Evolutionary conservation across 179 eudicot genomes (phyloP).

Genomic region (Gypsophila paniculata): DNA sequence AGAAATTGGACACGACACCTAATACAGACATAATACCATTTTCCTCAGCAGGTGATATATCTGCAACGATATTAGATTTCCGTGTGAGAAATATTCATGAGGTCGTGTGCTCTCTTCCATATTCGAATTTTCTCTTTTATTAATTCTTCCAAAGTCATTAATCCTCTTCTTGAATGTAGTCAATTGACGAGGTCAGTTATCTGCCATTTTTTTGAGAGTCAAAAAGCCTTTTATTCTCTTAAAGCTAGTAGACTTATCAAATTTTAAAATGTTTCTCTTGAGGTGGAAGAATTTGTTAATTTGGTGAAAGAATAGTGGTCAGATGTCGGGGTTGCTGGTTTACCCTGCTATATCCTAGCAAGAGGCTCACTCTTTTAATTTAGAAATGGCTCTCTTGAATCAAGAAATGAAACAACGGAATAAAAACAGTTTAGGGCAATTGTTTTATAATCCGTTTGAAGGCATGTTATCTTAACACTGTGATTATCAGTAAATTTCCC

Average conservation of each 20-base stretch:
- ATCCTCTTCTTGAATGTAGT: too few species aligned
- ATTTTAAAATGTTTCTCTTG: conserved; percentile 3
- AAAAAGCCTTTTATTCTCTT: neutral
- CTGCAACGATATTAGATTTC: neutral
- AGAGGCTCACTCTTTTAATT: neutral
- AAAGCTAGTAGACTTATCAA: neutral
- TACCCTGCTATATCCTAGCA: neutral
- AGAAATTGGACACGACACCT: too few species aligned
- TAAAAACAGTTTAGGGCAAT: conserved; percentile 1
- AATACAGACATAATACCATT: too few species aligned
- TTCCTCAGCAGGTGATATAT: too few species aligned
- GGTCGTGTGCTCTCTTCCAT: neutral
- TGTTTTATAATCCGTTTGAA: neutral
- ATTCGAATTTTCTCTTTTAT: neutral
- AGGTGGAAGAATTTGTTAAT: neutral
- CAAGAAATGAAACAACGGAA: neutral
- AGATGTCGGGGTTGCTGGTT: neutral
- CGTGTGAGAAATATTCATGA: neutral
- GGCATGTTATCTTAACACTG: neutral
- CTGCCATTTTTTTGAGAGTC: neutral
- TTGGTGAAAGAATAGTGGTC: neutral
- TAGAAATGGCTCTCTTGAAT: neutral
- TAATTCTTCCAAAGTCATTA: neutral
- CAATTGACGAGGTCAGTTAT: neutral
- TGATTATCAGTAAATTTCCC: neutral